Base-by-base conservation (phyloP, 257 asterid genomes). In the Nicotiana undulata region DNA sequence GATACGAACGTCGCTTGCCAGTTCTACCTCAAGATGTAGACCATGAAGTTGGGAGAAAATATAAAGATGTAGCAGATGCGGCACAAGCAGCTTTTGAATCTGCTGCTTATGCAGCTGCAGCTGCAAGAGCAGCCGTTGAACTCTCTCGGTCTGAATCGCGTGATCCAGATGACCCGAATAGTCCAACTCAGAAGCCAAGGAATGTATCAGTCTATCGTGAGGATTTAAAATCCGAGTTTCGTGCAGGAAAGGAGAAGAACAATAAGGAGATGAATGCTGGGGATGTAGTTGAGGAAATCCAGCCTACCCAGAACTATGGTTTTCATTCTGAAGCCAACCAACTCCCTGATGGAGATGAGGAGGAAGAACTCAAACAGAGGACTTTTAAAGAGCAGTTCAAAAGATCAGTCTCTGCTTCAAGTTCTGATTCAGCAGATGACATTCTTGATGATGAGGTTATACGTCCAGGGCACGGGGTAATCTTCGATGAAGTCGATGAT, bases 11-110 rank as follows among this genome's bases (percentile, higher is more conserved):
- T 8, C 37, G 7, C 29, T 20, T 44, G 11, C 10, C 74, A 26
- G 75, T 16, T 49, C 26, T 24, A 6, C 20, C 68, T 44, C 59
- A 61, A 63, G 46, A 79, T 24, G 49, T 85, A 0, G 86, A 86
- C 40, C 79, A 63, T 65, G 82, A 82, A 44, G 34, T 18, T 82
- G 85, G 79, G 85, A 83, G 83, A 60, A 87, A 88, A 81, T 94
- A 94, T 90, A 92, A 80, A 81, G 95, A 94, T 70, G 98, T 90
- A 67, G 99, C 91, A 13, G 92, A 92, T 65, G 98, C 99, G 59
- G 99, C 99, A 0, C 98, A 92, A 84, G 97, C 92, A 72, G 99
- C 99, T 1, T 92, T 96, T 67, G 92, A 93, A 26, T 92, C 98
- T 1, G 99, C 99, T 5, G 97, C 97, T 77, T 89, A 89, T 81